Evolutionary conservation across 2,329 filamentous ascomycete species (phyloP).

Genomic region (Epichloe sp.): DNA sequence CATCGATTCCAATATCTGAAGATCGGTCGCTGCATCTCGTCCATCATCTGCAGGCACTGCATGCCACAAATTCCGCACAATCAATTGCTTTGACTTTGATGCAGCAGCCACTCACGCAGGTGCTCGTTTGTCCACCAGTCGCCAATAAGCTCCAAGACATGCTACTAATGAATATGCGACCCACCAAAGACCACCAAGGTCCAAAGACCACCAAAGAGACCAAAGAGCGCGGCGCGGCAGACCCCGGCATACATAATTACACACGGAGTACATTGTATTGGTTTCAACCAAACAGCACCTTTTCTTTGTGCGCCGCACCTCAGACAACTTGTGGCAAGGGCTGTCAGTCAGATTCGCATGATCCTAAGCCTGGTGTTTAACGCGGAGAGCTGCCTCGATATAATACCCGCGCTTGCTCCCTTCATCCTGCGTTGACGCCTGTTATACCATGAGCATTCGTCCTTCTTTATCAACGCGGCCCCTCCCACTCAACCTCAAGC

Average conservation of each 20-base stretch:
- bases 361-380: neutral
- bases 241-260: neutral
- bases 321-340: neutral
- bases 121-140: neutral
- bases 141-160: neutral
- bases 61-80: too few species aligned
- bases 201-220: neutral
- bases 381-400: neutral
- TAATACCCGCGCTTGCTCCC: neutral
- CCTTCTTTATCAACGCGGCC: too few species aligned
- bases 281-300: too few species aligned
- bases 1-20: too few species aligned
- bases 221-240: neutral
- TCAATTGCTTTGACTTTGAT: neutral
- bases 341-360: neutral
- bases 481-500: too few species aligned
- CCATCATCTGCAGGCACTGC: too few species aligned
- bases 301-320: neutral
- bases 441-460: too few species aligned
- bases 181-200: neutral
- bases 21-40: too few species aligned
- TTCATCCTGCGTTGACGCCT: neutral
- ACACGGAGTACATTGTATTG: too few species aligned
- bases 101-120: neutral
- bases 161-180: neutral